Percentiles rank a stretch among this genome's conserved stretches.
Evolutionary conservation across 2,329 filamentous ascomycete genomes (phyloP).

Genomic region (Grosmannia huntii): DNA sequence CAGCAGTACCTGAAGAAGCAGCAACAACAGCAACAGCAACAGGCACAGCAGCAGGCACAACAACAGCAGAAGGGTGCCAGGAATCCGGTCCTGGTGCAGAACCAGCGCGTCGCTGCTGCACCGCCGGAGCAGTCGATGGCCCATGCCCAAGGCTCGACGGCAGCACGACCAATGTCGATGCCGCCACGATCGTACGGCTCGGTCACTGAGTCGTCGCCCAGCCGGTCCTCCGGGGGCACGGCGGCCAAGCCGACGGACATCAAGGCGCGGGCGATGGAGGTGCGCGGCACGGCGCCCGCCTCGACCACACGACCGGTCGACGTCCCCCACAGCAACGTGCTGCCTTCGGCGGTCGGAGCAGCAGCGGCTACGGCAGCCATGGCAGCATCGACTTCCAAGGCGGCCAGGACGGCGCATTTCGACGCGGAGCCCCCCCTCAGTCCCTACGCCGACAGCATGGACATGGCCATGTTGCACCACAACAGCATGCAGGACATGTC

Average conservation of each 20-base stretch:
- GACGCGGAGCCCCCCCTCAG: constrained; percentile 17
- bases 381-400: neutral
- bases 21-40: constrained; percentile 13
- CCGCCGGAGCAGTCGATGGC: constrained; percentile 50
- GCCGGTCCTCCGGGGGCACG: constrained; percentile 5
- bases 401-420: neutral
- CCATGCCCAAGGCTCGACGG: constrained; percentile 44
- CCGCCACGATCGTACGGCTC: neutral
- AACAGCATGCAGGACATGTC: constrained; percentile 51
- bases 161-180: constrained; percentile 5
- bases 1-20: constrained; percentile 14
- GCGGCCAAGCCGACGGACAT: constrained; percentile 20
- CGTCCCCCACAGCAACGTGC: constrained; percentile 27
- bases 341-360: neutral
- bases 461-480: constrained; percentile 33
- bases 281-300: constrained; percentile 6
- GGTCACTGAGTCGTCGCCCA: neutral
- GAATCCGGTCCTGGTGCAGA: constrained; percentile 43
- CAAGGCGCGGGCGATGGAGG: constrained; percentile 18
- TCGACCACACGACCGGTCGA: constrained; percentile 44
- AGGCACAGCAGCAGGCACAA: constrained; percentile 13
- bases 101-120: constrained; percentile 42
- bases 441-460: constrained; percentile 22
- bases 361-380: neutral
- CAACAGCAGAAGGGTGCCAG: constrained; percentile 11